Percentiles rank a stretch among this genome's conserved stretches.
phyloP scores from a whole-genome alignment of 176 grass and related monocot species.

The Avena atlantica region DNA sequence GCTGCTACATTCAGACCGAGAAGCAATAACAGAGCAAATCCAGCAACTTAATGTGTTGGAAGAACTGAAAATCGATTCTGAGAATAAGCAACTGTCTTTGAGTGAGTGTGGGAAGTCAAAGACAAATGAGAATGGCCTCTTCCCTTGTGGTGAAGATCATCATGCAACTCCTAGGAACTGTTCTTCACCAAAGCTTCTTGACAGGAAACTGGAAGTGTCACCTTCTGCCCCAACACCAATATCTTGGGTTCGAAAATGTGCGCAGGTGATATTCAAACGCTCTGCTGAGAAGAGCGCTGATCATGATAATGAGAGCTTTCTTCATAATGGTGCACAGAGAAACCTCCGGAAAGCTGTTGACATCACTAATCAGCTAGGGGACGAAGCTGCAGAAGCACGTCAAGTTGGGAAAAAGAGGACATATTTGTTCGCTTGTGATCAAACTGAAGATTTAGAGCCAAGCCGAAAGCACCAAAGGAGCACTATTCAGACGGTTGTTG shows the following conservation, averaged over 20 bases:
- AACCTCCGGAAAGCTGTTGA: constrained; percentile 36
- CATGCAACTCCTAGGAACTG: constrained; percentile 52
- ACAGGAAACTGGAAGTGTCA: constrained; percentile 51
- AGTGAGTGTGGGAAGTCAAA: constrained; percentile 39
- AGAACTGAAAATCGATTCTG: constrained; percentile 65
- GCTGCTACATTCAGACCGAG: constrained; percentile 74
- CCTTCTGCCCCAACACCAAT: constrained; percentile 55
- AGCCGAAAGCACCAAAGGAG: constrained; percentile 57
- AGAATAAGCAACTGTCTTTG: constrained; percentile 72
- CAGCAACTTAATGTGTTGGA: constrained; percentile 78
- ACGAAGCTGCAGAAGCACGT: constrained; percentile 33
- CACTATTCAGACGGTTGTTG: constrained; percentile 27
- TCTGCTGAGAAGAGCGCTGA: constrained; percentile 67
- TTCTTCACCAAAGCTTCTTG: constrained; percentile 54
- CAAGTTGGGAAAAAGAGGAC: constrained; percentile 59
- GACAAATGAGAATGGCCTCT: constrained; percentile 37
- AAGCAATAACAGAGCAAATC: constrained; percentile 78
- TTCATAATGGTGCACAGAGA: constrained; percentile 29
- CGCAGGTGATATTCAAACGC: constrained; percentile 72
- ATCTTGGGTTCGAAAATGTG: constrained; percentile 83
- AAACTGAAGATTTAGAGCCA: constrained; percentile 52
- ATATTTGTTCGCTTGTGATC: constrained; percentile 39
- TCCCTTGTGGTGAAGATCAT: constrained; percentile 27
- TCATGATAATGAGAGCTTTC: constrained; percentile 41
- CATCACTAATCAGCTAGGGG: constrained; percentile 15